Percentiles rank a stretch among this genome's conserved stretches.
These are phyloP conservation scores for Corymbia citriodora DNA, from an alignment of 441 rosid genomes.

Conservation along the genomic window DNA sequence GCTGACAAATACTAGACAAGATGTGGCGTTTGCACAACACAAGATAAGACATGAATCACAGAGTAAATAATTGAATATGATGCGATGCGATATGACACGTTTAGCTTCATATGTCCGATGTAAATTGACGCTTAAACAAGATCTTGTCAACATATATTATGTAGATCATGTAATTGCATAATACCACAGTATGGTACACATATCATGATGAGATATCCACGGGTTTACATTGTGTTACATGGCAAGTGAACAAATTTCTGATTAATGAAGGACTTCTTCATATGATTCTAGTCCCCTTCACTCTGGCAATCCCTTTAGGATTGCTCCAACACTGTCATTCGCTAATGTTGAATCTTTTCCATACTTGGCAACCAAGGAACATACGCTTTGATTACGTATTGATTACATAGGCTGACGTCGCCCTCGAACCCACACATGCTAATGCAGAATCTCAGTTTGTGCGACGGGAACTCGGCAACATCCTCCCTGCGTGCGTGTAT, in stretches of 20 bases:
- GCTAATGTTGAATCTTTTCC: neutral
- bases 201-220: neutral
- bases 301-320: conserved; percentile 1
- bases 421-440: neutral
- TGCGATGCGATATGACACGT: fast-evolving
- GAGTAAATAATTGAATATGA: fast-evolving
- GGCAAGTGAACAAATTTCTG: neutral
- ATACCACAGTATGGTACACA: neutral
- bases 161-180: neutral
- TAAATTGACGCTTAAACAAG: fast-evolving
- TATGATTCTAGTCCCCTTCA: neutral
- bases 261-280: neutral
- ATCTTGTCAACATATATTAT: neutral
- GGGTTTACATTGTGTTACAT: neutral
- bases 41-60: neutral
- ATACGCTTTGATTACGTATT: neutral
- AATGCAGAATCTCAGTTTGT: neutral
- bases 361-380: neutral
- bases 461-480: neutral
- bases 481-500: neutral
- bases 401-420: neutral
- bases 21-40: neutral
- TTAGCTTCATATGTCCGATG: neutral
- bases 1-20: neutral
- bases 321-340: conserved; percentile 8